Percentiles rank a stretch among this genome's conserved stretches.
Conservation (phyloP, 768 basidiomycete species). For the Rubroboletus satanas region DNA sequence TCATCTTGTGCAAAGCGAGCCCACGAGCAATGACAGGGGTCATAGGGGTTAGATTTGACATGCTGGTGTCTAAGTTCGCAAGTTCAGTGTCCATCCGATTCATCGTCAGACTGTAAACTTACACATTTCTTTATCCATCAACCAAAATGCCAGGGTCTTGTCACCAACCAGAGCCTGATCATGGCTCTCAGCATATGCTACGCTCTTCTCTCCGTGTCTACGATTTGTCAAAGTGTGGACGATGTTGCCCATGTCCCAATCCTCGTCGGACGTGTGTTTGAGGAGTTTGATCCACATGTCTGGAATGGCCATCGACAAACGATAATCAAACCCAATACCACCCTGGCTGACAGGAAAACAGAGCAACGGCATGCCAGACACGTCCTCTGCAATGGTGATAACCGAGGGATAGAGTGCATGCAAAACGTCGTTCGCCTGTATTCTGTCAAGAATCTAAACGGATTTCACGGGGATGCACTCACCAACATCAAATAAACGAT, state of each 20-base stretch:
- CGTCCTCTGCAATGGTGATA: conserved; percentile 96
- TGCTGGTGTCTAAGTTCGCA: conserved; percentile 69
- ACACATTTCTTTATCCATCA: conserved; percentile 99
- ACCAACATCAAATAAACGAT: conserved; percentile 98
- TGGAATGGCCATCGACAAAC: conserved; percentile 96
- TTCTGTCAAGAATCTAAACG: conserved; percentile 5
- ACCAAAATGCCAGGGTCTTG: conserved; percentile 98
- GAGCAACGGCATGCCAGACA: conserved; percentile 97
- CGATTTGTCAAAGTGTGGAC: conserved; percentile 89
- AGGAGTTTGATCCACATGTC: conserved; percentile 99
- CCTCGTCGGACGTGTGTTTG: conserved; percentile 83
- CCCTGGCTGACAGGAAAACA: conserved; percentile 74
- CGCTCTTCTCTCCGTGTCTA: conserved; percentile 83
- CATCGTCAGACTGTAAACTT: conserved; percentile 27
- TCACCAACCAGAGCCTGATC: conserved; percentile 98
- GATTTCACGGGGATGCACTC: conserved; percentile 29
- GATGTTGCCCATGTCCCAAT: conserved; percentile 87
- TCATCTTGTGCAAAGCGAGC: conserved; percentile 94
- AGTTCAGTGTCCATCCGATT: background rate
- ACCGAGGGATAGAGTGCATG: conserved; percentile 74
- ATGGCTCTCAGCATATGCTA: conserved; percentile 93
- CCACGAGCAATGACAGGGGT: conserved; percentile 88
- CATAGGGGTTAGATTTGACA: conserved; percentile 82
- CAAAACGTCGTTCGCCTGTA: conserved; percentile 87
- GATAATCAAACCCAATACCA: conserved; percentile 96